Evolutionary conservation across 192 early-diverging fungal genomes (phyloP).

Genomic region (Podila verticillata): DNA sequence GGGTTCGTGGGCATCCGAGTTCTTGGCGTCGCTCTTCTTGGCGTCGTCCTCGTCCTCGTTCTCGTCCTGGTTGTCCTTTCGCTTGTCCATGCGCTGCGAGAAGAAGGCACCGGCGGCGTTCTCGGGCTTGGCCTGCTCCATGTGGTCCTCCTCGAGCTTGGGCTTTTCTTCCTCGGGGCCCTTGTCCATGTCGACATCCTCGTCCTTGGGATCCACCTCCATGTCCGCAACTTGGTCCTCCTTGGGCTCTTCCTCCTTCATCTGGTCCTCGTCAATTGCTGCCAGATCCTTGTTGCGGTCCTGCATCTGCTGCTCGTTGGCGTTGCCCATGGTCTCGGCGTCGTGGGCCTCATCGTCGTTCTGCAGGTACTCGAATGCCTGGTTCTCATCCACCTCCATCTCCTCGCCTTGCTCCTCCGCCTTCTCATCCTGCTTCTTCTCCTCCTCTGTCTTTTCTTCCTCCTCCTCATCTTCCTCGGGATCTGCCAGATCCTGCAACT

Average conservation of each 20-base stretch:
- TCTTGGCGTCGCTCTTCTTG: conserved; percentile 36
- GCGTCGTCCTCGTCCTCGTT: conserved; percentile 49
- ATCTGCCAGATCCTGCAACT: conserved; percentile 80
- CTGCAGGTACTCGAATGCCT: conserved; percentile 81
- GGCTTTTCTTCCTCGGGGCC: conserved; percentile 45
- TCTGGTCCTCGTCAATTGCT: conserved; percentile 70
- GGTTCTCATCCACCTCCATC: conserved; percentile 60
- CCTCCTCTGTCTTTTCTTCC: conserved; percentile 32
- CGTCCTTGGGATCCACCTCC: conserved; percentile 66
- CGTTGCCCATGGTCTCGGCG: conserved; percentile 78
- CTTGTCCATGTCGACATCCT: conserved; percentile 57
- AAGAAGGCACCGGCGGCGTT: conserved; percentile 52
- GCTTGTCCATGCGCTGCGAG: conserved; percentile 51
- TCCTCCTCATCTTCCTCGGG: conserved; percentile 56
- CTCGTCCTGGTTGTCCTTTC: conserved; percentile 31
- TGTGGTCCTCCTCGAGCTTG: conserved; percentile 49
- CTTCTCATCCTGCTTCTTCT: conserved; percentile 52
- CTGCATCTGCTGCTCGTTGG: conserved; percentile 72
- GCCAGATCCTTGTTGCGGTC: conserved; percentile 67
- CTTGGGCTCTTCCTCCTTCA: conserved; percentile 50
- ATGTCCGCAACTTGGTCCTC: conserved; percentile 68
- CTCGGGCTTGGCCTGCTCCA: conserved; percentile 47
- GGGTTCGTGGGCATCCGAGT: conserved; percentile 51
- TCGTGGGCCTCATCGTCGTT: conserved; percentile 80
- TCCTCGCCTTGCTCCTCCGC: conserved; percentile 67